Evolutionary conservation across 2,329 filamentous ascomycete species (phyloP), one percentile per base, ranked within the genome.

Genomic region (Pyrenophora teres): DNA sequence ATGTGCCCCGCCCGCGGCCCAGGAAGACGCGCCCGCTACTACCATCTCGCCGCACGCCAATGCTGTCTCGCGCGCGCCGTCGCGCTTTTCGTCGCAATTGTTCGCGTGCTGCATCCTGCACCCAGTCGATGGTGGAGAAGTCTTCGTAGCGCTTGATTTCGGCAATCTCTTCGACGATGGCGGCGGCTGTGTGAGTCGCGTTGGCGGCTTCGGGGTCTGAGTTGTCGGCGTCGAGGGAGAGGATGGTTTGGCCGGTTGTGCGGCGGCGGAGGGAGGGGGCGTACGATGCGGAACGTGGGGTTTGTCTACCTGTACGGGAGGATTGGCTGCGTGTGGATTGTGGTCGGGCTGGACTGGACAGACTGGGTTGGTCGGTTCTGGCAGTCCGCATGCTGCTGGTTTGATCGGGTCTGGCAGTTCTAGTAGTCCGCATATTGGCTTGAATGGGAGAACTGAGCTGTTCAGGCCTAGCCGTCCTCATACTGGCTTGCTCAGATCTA

Each of bases 71-170:
- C 65, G 87, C 86, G 72, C 86, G 87, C 66, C 89, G 84, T 62
- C 88, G 83, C 40, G 88, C 83, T 65, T 90, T 90, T 56, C 93
- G 86, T 48, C 92, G 85, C 40, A 90, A 80, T 71, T 96, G 90
- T 73, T 97, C 94, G 59, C 92, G 88, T 30, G 92, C 88, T 9
- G 93, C 92, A 82, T 99, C 94, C 74, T 99, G 93, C 0, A 99
- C 93, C 94, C 94, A 99, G 76, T 99, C 94, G 83, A 94, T 94
- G 0, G 94, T 99, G 5, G 92, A 96, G 72, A 99, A 99, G 76
- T 99, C 94, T 78, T 96, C 94, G 77, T 99, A 99, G 77, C 93
- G 85, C 78, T 97, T 97, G 72, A 99, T 97, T 79, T 97, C 89
- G 21, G 89, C 92, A 70, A 99, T 96, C 77, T 99, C 94, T 70